phyloP scores from a whole-genome alignment of 1,284 basidiomycete species.

The Naganishia sp. region DNA sequence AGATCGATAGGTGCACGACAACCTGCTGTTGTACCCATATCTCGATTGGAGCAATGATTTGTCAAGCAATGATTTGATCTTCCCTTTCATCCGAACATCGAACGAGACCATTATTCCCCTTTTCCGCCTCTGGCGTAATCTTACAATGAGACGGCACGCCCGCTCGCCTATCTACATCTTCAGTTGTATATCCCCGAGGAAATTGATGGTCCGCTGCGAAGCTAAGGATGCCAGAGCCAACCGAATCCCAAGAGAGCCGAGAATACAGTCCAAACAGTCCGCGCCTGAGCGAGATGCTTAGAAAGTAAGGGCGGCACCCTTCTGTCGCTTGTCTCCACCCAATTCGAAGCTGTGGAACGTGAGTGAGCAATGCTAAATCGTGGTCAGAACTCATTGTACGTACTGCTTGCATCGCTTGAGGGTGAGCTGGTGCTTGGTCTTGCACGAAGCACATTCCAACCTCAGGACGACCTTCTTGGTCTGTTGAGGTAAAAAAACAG shows the following conservation, averaged over 20 bases:
- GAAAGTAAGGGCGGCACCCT: conserved; percentile 60
- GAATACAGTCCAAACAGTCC: conserved; percentile 17
- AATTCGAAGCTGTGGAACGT: conserved; percentile 78
- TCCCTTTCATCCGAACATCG: neutral
- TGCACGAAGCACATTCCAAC: conserved; percentile 97
- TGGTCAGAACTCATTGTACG: conserved; percentile 48
- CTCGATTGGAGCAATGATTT: conserved; percentile 4
- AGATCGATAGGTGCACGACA: too few relatives aligned
- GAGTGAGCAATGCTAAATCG: neutral
- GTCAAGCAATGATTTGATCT: conserved; percentile 17
- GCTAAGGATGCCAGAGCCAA: conserved; percentile 3
- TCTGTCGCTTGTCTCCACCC: conserved; percentile 99
- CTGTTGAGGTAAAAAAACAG: neutral
- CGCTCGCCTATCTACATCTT: neutral
- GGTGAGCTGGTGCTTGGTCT: conserved; percentile 94
- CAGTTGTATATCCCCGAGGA: neutral
- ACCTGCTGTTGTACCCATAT: too few relatives aligned
- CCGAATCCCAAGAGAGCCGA: conserved; percentile 10
- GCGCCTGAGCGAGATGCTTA: conserved; percentile 36
- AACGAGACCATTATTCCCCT: neutral
- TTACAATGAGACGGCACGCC: conserved; percentile 9
- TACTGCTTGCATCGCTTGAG: conserved; percentile 99
- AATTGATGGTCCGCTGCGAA: conserved; percentile 4
- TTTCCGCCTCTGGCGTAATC: neutral
- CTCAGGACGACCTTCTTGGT: conserved; percentile 99